Base-by-base conservation (phyloP, 2,329 filamentous ascomycete species). In the Shiraia sp. region DNA sequence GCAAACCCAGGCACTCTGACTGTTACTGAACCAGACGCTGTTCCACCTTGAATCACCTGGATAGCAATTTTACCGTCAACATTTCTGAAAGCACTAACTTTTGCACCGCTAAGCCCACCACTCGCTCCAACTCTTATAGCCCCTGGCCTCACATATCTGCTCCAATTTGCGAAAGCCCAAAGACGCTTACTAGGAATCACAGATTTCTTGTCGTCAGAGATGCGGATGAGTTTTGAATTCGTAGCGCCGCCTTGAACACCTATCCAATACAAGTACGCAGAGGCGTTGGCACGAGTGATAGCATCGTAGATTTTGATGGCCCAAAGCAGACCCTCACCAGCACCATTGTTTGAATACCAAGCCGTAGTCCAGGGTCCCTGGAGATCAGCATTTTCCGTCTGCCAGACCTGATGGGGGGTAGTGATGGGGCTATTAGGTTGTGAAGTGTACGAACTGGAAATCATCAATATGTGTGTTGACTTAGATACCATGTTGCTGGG, bases 201-300 rank as follows among this genome's bases (percentile, higher is more conserved):
- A 27, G 49, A 40, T 31, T 66, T 67, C 41, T 65, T 63, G 23
- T 68, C 65, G 33, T 63, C 59, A 6, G 48, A 42, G 22, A 69
- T 65, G 36, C 67, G 57, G 36, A 72, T 56, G 14, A 71, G 61
- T 36, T 60, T 66, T 31, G 52, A 57, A 51, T 65, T 70, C 22
- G 62, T 68, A 14, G 69, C 64, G 27, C 67, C 68, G 40, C 64
- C 68, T 41, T 72, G 68, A 2, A 61, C 59, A 17, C 77, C 76
- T 53, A 78, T 71, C 79, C 78, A 82, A 62, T 79, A 81, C 1
- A 82, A 65, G 52, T 80, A 81, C 0, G 72, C 79, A 3, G 73
- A 75, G 2, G 73, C 63, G 45, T 77, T 75, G 19, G 69, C 72
- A 46, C 69, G 71, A 10, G 75, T 68, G 8, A 82, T 65, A 9